A percentile compares a stretch with the other conserved stretches of the same genome.
Evolutionary conservation across 257 asterid genomes (phyloP).

Genomic region (Penstemon barbatus): DNA sequence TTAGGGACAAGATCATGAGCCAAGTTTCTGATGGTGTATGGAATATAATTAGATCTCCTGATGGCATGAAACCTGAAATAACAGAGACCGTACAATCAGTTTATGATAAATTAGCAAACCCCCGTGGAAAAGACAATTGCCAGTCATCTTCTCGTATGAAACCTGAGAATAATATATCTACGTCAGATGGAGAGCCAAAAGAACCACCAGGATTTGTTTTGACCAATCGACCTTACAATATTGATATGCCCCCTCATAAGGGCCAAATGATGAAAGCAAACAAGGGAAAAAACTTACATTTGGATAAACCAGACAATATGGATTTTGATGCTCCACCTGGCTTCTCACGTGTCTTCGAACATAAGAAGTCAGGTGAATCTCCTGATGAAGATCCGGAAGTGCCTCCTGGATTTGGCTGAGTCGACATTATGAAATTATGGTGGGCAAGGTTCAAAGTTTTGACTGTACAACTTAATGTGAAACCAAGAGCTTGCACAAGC

Average conservation of each 20-base stretch:
- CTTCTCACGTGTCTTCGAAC: slow-evolving; percentile 38
- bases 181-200: slow-evolving; percentile 40
- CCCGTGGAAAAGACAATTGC: slow-evolving; percentile 43
- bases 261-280: slow-evolving; percentile 37
- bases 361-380: slow-evolving; percentile 38
- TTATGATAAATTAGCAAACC: slow-evolving; percentile 53
- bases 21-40: slow-evolving; percentile 82
- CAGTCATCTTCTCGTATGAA: slow-evolving; percentile 47
- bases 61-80: slow-evolving; percentile 77
- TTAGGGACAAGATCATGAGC: slow-evolving; percentile 73
- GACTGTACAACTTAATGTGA: slow-evolving; percentile 17
- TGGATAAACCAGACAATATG: slow-evolving; percentile 23
- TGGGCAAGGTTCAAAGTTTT: neutral
- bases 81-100: slow-evolving; percentile 76
- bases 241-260: slow-evolving; percentile 25
- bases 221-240: slow-evolving; percentile 31
- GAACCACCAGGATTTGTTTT: slow-evolving; percentile 59
- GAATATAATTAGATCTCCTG: slow-evolving; percentile 68
- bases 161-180: slow-evolving; percentile 32
- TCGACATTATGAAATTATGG: slow-evolving; percentile 24
- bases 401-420: slow-evolving; percentile 93
- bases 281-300: slow-evolving; percentile 19
- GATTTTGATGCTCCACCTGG: slow-evolving; percentile 49
- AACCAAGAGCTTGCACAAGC: slow-evolving; percentile 17
- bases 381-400: slow-evolving; percentile 85